These are phyloP conservation scores for Leptomonas seymouri DNA, from an alignment of 208 protist species.

Conservation along the genomic window DNA sequence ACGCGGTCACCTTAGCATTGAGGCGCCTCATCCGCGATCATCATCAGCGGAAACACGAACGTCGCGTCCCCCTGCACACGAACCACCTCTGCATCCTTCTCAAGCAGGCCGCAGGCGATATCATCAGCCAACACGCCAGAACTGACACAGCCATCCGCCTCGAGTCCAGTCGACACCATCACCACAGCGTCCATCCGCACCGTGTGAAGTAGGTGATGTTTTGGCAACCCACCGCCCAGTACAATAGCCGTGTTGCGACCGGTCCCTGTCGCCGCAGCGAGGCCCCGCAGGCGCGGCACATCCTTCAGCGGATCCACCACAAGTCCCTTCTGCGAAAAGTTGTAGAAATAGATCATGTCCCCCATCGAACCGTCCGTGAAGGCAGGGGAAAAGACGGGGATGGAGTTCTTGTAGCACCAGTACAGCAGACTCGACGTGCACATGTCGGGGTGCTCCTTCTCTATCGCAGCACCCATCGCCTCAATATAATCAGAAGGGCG, in stretches of 20 bases:
- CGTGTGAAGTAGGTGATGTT: constrained; percentile 80
- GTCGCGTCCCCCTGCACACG: constrained; percentile 90
- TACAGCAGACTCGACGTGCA: constrained; percentile 97
- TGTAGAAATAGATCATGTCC: constrained; percentile 99
- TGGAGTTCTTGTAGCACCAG: constrained; percentile 98
- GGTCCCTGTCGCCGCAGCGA: constrained; percentile 8
- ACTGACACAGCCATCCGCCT: constrained; percentile 88
- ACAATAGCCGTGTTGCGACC: constrained; percentile 68
- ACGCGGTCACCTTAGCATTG: background rate
- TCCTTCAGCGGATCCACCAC: constrained; percentile 96
- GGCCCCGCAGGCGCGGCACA: constrained; percentile 59
- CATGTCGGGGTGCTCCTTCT: constrained; percentile 77
- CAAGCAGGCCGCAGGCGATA: constrained; percentile 52
- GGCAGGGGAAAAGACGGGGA: constrained; percentile 99
- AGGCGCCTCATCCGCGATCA: constrained; percentile 15
- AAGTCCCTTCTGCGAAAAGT: constrained; percentile 96
- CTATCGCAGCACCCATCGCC: constrained; percentile 94
- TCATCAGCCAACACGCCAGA: constrained; percentile 77
- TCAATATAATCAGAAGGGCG: constrained; percentile 98
- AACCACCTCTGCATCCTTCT: constrained; percentile 53
- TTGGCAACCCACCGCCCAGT: constrained; percentile 83
- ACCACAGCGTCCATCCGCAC: constrained; percentile 68
- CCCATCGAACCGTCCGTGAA: constrained; percentile 99
- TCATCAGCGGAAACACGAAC: constrained; percentile 84
- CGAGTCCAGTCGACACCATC: constrained; percentile 79